phyloP scores from a whole-genome alignment of 2,329 filamentous ascomycete genomes.

The Phaeosphaeriaceae sp. region DNA sequence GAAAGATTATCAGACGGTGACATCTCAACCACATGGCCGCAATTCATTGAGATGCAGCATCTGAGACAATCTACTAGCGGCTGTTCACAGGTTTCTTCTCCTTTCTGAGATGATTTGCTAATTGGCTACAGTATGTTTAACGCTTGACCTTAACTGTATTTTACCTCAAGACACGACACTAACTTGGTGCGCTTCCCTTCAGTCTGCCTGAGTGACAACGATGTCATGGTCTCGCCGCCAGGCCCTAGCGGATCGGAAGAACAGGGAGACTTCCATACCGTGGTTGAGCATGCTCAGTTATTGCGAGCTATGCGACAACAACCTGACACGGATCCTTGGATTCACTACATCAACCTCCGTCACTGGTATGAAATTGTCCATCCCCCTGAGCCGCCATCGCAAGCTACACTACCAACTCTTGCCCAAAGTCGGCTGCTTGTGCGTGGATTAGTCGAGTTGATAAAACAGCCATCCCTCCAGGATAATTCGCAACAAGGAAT shows the following conservation, averaged over 20 bases:
- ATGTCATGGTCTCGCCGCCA: slow-evolving; percentile 1
- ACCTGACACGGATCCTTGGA: background rate
- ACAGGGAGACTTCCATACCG: background rate
- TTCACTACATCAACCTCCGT: slow-evolving; percentile 12
- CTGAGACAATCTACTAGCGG: no score
- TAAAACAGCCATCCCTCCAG: background rate
- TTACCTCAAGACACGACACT: no score
- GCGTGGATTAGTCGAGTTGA: slow-evolving; percentile 6
- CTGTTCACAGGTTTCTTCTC: no score
- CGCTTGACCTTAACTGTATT: no score
- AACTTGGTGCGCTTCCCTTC: background rate
- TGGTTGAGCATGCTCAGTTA: slow-evolving; percentile 11
- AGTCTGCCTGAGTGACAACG: slow-evolving; percentile 11
- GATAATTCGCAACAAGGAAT: background rate
- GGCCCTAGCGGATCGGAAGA: background rate
- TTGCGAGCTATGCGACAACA: slow-evolving; percentile 5
- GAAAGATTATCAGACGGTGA: no score
- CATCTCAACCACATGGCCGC: no score
- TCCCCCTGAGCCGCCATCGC: background rate
- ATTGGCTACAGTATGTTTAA: no score
- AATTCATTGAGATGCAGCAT: no score
- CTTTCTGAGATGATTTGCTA: no score
- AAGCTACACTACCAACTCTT: background rate
- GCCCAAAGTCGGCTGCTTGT: slow-evolving; percentile 1
- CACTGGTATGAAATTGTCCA: slow-evolving; percentile 9